Conservation (phyloP, 2,329 filamentous ascomycete species). For the Knufia fluminis region DNA sequence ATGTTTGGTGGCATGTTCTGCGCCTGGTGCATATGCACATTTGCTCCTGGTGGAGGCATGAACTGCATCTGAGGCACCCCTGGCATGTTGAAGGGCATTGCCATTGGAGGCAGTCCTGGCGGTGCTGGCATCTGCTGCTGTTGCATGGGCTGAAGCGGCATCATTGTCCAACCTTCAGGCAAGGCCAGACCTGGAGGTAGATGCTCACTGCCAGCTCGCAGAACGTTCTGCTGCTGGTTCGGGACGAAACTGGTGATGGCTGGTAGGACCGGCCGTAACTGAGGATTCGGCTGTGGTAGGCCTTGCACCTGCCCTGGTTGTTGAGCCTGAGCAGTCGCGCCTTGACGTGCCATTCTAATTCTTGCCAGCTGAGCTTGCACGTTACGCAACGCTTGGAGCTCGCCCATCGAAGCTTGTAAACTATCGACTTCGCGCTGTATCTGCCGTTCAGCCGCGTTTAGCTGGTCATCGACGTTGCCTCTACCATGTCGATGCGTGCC, state of each 20-base stretch:
- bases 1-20: neutral
- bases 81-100: neutral
- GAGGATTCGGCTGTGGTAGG: slow-evolving; percentile 12
- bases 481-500: slow-evolving; percentile 12
- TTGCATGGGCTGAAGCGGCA: slow-evolving; percentile 35
- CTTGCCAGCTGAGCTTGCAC: slow-evolving; percentile 60
- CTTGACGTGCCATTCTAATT: slow-evolving; percentile 40
- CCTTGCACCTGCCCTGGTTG: slow-evolving; percentile 7
- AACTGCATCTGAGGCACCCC: neutral
- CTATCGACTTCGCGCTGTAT: slow-evolving; percentile 57
- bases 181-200: slow-evolving; percentile 44
- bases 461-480: slow-evolving; percentile 45
- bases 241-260: slow-evolving; percentile 15
- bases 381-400: slow-evolving; percentile 58
- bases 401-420: slow-evolving; percentile 55
- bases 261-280: slow-evolving; percentile 11
- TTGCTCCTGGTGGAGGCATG: neutral
- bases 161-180: slow-evolving; percentile 44
- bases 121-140: neutral
- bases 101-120: neutral
- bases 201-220: slow-evolving; percentile 36
- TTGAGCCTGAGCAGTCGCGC: slow-evolving; percentile 2
- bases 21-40: neutral
- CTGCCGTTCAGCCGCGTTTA: slow-evolving; percentile 59
- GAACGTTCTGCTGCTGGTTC: slow-evolving; percentile 24